Base-by-base conservation (phyloP, 2,329 filamentous ascomycete genomes). In the Sarocladium brachiariae region DNA sequence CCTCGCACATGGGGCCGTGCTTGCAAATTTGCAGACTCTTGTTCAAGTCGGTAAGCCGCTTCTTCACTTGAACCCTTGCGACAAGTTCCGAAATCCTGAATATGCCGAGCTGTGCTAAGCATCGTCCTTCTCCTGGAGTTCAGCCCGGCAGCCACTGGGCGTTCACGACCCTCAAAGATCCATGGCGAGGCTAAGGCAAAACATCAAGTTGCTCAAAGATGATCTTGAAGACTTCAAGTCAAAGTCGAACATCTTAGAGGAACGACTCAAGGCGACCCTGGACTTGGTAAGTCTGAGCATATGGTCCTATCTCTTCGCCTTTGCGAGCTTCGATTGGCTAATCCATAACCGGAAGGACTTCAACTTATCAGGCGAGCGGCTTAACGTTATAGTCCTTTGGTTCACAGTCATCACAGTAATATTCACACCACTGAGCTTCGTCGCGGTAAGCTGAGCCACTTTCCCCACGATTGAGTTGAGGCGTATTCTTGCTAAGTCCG, bases 361-460 rank as follows among this genome's bases (percentile, higher is more conserved):
- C 23, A 45, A 45, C 24, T 18, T 45, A 24, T 45, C 39, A 24
- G n/a, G 39, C 39, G 39, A 45, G 14, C 21, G 39, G 18, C 39
- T 45, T 6, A 45, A 45, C 39, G 21, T 45, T 9, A 45, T 45
- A 11, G 39, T 45, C 3, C 18, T 45, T n/a, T 45, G 39, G 39
- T 45, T 45, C 39, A 45, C 39, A 3, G 30, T 45, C 39, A 45
- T 45, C 9, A 45, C 39, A 4, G 39, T 45, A 3, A 14, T 45
- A 5, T 45, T 45, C 39, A 45, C 39, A n/a, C 39, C 39, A 7
- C 30, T 45, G 39, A 45, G 39, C n/a, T 45, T 45, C 18, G 39
- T 45, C n/a, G 39, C 39, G 5, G 39, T 45, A 18, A 45, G 39
- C 23, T n/a, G 16, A 16, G 9, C 34, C 9, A 7, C 30, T 14